These are phyloP conservation scores for Bondarzewia mesenterica DNA, from an alignment of 1,284 basidiomycete species.

Conservation along the genomic window DNA sequence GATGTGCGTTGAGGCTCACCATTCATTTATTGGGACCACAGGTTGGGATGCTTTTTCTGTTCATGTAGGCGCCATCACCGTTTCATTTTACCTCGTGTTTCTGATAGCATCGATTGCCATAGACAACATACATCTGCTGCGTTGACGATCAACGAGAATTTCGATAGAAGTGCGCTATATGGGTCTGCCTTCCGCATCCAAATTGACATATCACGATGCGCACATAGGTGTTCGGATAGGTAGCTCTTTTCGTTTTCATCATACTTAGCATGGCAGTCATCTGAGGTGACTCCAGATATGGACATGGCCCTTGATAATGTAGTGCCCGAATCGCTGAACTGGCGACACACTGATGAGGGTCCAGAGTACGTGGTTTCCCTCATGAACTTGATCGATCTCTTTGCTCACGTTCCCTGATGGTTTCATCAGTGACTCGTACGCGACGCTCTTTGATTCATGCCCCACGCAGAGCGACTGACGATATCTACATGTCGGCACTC, in stretches of 20 bases:
- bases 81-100: background rate
- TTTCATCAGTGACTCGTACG: conserved; percentile 61
- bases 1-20: background rate
- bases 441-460: conserved; percentile 6
- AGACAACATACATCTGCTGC: conserved; percentile 91
- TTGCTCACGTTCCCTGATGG: background rate
- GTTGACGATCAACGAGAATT: conserved; percentile 84
- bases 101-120: conserved; percentile 1
- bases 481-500: background rate
- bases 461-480: background rate
- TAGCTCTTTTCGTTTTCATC: conserved; percentile 10
- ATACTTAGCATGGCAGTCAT: background rate
- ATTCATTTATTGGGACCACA: conserved; percentile 21
- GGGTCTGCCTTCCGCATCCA: background rate
- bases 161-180: conserved; percentile 47
- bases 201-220: background rate
- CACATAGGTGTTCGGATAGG: conserved; percentile 49
- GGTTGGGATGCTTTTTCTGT: conserved; percentile 70
- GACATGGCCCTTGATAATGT: conserved; percentile 81
- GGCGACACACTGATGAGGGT: conserved; percentile 88
- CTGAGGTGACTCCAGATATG: conserved; percentile 49
- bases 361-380: conserved; percentile 56
- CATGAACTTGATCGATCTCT: background rate
- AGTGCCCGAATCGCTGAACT: conserved; percentile 81
- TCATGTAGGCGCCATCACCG: conserved; percentile 48